Evolutionary conservation across 192 early-diverging fungal genomes (phyloP).

Genomic region (Chytriomyces confervae): DNA sequence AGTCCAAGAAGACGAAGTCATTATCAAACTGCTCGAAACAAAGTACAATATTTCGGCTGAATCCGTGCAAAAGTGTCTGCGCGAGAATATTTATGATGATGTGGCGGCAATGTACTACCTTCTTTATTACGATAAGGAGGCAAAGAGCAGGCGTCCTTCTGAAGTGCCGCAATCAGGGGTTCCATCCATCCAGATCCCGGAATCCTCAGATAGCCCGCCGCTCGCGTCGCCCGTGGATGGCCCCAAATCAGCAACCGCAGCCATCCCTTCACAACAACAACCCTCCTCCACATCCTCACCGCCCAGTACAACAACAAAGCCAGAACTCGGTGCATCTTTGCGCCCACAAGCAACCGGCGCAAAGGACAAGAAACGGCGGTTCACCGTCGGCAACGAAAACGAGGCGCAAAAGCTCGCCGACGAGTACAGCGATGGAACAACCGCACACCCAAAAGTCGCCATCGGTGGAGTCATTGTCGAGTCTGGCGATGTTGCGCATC

Average conservation of each 20-base stretch:
- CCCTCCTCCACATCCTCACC: background rate
- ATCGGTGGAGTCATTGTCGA: background rate
- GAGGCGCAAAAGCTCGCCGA: conserved; percentile 55
- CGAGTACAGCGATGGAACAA: conserved; percentile 44
- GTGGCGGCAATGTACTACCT: conserved; percentile 65
- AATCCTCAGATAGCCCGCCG: conserved; percentile 8
- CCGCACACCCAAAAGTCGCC: background rate
- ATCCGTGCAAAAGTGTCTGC: conserved; percentile 51
- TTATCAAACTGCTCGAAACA: conserved; percentile 58
- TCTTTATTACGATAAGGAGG: conserved; percentile 66
- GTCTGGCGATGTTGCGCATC: background rate
- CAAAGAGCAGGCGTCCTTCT: conserved; percentile 2
- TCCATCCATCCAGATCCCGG: conserved; percentile 33
- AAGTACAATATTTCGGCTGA: conserved; percentile 63
- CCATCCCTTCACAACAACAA: conserved; percentile 19
- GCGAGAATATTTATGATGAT: conserved; percentile 66
- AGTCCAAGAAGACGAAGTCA: conserved; percentile 59
- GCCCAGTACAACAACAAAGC: conserved; percentile 11
- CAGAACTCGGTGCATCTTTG: conserved; percentile 15
- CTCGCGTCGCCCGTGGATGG: conserved; percentile 24
- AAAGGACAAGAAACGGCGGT: conserved; percentile 41
- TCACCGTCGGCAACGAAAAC: conserved; percentile 57
- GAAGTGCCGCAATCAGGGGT: conserved; percentile 9
- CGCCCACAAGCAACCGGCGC: conserved; percentile 24
- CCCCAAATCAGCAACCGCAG: conserved; percentile 24